A percentile compares a stretch with the other conserved stretches of the same genome.
phyloP scores from a whole-genome alignment of 306 rosid species.

The Quercus gilva region DNA sequence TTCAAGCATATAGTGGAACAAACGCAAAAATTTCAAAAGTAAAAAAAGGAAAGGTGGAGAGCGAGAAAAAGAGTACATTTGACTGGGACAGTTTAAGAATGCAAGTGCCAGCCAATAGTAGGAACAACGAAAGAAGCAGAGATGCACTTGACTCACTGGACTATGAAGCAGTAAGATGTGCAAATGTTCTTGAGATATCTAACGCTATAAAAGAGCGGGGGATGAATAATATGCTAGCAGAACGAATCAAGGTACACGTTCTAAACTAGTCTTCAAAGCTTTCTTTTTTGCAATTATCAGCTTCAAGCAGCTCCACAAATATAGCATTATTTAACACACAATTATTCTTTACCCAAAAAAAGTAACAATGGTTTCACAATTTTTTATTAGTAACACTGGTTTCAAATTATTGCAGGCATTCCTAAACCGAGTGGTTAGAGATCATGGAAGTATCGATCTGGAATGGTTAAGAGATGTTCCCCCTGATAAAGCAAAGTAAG shows the following conservation, averaged over 20 bases:
- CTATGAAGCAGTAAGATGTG: conserved; percentile 73
- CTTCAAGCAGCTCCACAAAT: background rate
- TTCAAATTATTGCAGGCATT: conserved; percentile 59
- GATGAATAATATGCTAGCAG: conserved; percentile 96
- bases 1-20: conserved; percentile 26
- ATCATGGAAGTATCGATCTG: conserved; percentile 84
- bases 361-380: background rate
- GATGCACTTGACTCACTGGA: conserved; percentile 81
- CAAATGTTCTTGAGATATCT: conserved; percentile 60
- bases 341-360: background rate
- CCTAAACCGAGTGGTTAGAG: conserved; percentile 69
- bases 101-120: conserved; percentile 42
- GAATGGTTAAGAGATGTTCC: conserved; percentile 97
- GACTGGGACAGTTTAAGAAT: conserved; percentile 86
- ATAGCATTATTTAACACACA: background rate
- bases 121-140: conserved; percentile 40
- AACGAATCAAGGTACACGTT: conserved; percentile 66
- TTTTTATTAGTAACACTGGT: background rate
- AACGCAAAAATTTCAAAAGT: conserved; percentile 42
- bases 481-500: conserved; percentile 82
- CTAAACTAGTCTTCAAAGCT: conserved; percentile 16
- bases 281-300: background rate
- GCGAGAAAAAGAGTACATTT: conserved; percentile 35
- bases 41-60: conserved; percentile 41
- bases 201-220: conserved; percentile 72